Conservation (phyloP, 2,329 filamentous ascomycete genomes). For the Penicillium sp. region DNA sequence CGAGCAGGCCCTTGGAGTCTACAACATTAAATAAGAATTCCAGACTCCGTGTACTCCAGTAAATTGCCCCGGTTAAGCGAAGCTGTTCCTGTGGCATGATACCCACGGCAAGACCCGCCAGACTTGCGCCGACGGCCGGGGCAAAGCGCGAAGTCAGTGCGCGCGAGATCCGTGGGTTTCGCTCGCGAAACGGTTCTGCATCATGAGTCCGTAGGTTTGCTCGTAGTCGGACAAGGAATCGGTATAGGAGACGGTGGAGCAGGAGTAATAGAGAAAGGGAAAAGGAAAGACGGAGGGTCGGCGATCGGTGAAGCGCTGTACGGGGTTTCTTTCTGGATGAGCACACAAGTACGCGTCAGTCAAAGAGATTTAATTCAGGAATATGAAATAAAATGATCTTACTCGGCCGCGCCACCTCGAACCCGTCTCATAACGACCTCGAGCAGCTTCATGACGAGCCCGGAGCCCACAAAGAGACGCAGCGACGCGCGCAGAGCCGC, state of each 20-base stretch:
- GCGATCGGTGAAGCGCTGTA: constrained; percentile 56
- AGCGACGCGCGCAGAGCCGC: constrained; percentile 72
- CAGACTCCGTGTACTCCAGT: constrained; percentile 76
- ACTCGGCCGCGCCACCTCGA: constrained; percentile 28
- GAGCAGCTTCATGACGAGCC: constrained; percentile 66
- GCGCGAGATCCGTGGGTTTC: constrained; percentile 76
- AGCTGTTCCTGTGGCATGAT: constrained; percentile 73
- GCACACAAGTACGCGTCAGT: background rate
- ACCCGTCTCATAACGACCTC: constrained; percentile 51
- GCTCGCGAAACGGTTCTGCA: constrained; percentile 76
- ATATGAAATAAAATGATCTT: constrained; percentile 11
- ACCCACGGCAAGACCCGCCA: constrained; percentile 82
- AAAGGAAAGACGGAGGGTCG: constrained; percentile 76
- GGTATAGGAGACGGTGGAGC: constrained; percentile 84
- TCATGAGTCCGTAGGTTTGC: constrained; percentile 78
- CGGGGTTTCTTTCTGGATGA: constrained; percentile 40
- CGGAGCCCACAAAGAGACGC: constrained; percentile 70
- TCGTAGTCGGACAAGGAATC: constrained; percentile 82
- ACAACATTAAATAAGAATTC: constrained; percentile 87
- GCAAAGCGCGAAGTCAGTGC: constrained; percentile 82
- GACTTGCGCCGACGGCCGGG: constrained; percentile 85
- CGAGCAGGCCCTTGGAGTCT: constrained; percentile 71
- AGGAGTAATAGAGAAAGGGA: constrained; percentile 85
- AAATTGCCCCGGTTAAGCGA: constrained; percentile 80
- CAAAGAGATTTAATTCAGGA: background rate